Evolutionary conservation across 805 yeast genomes (phyloP), one percentile per base, ranked within the genome.

Genomic region (Ogataea degrootiae): DNA sequence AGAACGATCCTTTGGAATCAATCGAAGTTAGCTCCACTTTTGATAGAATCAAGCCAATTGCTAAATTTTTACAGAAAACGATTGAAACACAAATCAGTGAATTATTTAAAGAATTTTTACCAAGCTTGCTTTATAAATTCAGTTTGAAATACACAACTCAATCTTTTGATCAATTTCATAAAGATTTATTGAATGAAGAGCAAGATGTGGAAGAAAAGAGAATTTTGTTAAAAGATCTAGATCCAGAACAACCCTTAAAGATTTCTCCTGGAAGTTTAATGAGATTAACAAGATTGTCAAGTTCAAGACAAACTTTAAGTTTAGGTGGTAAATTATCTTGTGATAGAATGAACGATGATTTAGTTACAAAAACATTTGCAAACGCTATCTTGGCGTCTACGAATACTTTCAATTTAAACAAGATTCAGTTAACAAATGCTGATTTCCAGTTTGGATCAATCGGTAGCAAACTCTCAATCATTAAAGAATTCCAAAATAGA

Each of bases 1-100:
- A 91, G 56, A 89, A 89, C 65, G 96, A 89, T 65, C 96, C 96
- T 0, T 72, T 89, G 47, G 96, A 88, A 55, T 77, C 83, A 19
- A 88, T 89, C 52, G 82, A 81, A 56, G 95, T 89, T 14, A 80
- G 83, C 52, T 86, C 95, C 5, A 84, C 96, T n/a, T 89, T 89
- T 65, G 96, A 89, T 67, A 79, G 82, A 37, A 85, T 89, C 39
- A 85, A 85, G 43, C 90, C 90, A 1, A 79, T 89, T 56, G 94
- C 95, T n/a, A 77, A 80, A 49, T 86, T 87, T 55, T 67, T 89
- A 51, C 96, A 89, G 61, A 77, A 78, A 41, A 94, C 88, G 61
- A 89, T 89, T 50, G 96, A 89, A 61, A 76, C 73, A 45, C 94
- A 87, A 62, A 82, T 89, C 34, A 70, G 95, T 45, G 87, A 84